phyloP scores from a whole-genome alignment of 116 monocot species.

The Cymodocea nodosa region DNA sequence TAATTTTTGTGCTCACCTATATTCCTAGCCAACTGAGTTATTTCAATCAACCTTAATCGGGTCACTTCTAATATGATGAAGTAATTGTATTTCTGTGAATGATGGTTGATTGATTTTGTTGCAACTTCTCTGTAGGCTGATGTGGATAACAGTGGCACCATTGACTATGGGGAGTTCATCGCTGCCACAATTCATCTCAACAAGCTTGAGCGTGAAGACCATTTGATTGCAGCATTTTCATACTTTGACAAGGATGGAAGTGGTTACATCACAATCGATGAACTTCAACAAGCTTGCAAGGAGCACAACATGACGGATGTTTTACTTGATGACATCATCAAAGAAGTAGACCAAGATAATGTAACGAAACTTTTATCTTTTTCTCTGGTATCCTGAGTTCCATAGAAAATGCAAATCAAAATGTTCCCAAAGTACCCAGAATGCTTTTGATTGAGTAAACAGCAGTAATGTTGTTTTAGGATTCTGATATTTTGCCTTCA shows the following conservation, averaged over 20 bases:
- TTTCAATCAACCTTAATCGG: too few relatives aligned
- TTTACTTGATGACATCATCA: conserved; percentile 55
- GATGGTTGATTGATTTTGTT: background rate
- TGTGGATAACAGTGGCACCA: conserved; percentile 70
- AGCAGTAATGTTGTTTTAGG: background rate
- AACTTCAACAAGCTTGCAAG: conserved; percentile 75
- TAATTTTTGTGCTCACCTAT: too few relatives aligned
- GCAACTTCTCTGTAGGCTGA: conserved; percentile 36
- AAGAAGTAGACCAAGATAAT: conserved; percentile 76
- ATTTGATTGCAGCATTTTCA: conserved; percentile 59
- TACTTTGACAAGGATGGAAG: conserved; percentile 80
- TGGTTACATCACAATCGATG: conserved; percentile 76
- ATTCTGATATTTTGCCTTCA: background rate
- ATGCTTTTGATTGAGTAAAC: background rate
- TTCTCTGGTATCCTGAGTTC: background rate
- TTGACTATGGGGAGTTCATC: conserved; percentile 72
- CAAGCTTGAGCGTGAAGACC: conserved; percentile 67
- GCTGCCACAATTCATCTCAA: conserved; percentile 76
- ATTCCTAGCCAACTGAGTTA: too few relatives aligned
- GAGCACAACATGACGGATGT: conserved; percentile 60
- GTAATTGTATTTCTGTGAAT: background rate
- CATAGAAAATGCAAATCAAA: background rate
- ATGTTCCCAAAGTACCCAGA: background rate
- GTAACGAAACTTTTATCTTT: background rate
- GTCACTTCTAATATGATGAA: background rate